Conservation (phyloP, 108 stramenopile genomes). For the Nitzschia inconspicua region DNA sequence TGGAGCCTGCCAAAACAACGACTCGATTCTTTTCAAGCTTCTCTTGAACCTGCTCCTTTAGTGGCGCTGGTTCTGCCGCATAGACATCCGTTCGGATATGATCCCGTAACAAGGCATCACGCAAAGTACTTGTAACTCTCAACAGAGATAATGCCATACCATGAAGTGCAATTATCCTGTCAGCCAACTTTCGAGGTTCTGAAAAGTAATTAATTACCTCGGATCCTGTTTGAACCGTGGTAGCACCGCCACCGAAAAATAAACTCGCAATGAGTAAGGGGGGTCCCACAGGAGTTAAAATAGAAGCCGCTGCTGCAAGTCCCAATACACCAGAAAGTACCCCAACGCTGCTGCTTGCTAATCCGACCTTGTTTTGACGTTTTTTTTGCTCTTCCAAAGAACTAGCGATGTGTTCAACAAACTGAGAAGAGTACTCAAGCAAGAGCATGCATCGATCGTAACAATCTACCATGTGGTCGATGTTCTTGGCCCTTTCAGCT, state of each 20-base stretch:
- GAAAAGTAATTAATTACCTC: conserved; percentile 57
- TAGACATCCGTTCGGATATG: conserved; percentile 38
- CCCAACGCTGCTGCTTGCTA: conserved; percentile 49
- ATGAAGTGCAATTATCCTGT: conserved; percentile 64
- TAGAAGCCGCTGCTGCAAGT: conserved; percentile 52
- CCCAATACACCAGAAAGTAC: conserved; percentile 58
- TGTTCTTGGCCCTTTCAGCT: conserved; percentile 16
- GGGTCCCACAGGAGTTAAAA: conserved; percentile 64
- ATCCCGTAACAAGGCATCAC: conserved; percentile 51
- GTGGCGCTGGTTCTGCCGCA: conserved; percentile 6
- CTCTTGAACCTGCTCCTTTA: neutral
- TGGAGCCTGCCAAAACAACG: conserved; percentile 27
- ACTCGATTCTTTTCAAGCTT: conserved; percentile 9
- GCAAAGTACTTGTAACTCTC: conserved; percentile 54
- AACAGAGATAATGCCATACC: conserved; percentile 58
- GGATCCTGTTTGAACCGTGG: conserved; percentile 49
- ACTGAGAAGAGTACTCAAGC: conserved; percentile 49
- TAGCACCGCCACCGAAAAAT: conserved; percentile 62
- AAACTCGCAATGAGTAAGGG: conserved; percentile 68
- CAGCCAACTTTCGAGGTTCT: conserved; percentile 55
- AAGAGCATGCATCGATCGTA: conserved; percentile 67
- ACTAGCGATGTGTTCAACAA: conserved; percentile 48
- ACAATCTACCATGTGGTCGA: conserved; percentile 62
- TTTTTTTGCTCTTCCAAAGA: conserved; percentile 41
- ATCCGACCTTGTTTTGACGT: conserved; percentile 48